Percentiles rank a stretch among this genome's conserved stretches.
Conservation (phyloP, 1,139 yeast species). For the Taphrina communis region DNA sequence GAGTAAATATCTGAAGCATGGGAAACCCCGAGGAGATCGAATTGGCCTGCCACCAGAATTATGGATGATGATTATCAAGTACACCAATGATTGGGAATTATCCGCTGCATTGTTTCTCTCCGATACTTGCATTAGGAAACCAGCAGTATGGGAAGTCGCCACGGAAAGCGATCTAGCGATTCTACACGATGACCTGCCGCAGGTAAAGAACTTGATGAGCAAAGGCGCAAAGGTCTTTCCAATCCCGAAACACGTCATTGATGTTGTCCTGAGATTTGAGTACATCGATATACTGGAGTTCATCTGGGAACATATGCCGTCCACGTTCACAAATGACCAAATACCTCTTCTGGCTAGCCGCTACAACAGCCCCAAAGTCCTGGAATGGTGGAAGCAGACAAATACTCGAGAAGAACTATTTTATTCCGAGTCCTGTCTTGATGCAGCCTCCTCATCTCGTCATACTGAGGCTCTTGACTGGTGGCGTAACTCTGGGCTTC, state of each 20-base stretch:
- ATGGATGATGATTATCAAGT: constrained; percentile 27
- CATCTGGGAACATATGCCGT: constrained; percentile 21
- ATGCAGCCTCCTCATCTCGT: constrained; percentile 38
- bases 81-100: constrained; percentile 38
- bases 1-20: not conserved
- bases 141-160: constrained; percentile 36
- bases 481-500: constrained; percentile 37
- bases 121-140: constrained; percentile 29
- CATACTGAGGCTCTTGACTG: constrained; percentile 36
- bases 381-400: constrained; percentile 38
- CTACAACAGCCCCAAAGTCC: constrained; percentile 36
- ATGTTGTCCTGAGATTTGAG: constrained; percentile 36
- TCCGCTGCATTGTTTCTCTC: constrained; percentile 37
- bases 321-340: constrained; percentile 26
- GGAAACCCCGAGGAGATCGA: not conserved
- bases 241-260: constrained; percentile 35
- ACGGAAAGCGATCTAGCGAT: constrained; percentile 26
- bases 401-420: not conserved
- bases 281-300: constrained; percentile 31
- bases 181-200: constrained; percentile 30
- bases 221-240: constrained; percentile 8
- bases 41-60: constrained; percentile 30
- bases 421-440: constrained; percentile 34
- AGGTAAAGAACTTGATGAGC: not conserved
- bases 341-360: constrained; percentile 33